Percentiles rank a stretch among this genome's conserved stretches.
These are phyloP conservation scores for Fusarium ambrosium DNA, from an alignment of 2,329 filamentous ascomycete species.

Conservation along the genomic window DNA sequence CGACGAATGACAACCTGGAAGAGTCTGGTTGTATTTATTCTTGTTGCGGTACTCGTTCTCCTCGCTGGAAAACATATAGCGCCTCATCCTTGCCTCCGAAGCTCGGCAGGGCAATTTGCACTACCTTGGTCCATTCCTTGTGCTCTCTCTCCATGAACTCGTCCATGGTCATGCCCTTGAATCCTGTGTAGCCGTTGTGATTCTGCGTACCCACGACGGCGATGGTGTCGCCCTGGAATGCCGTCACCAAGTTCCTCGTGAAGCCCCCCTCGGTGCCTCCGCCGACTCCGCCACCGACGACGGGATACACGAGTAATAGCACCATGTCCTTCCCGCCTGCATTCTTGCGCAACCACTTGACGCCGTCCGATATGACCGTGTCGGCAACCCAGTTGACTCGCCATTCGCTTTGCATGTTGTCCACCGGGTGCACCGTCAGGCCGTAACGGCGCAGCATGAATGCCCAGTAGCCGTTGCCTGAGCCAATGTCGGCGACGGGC, in stretches of 20 bases:
- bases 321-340: slow-evolving; percentile 67
- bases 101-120: slow-evolving; percentile 77
- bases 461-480: slow-evolving; percentile 82
- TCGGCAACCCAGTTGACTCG: slow-evolving; percentile 77
- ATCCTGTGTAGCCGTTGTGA: slow-evolving; percentile 79
- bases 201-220: slow-evolving; percentile 84
- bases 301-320: slow-evolving; percentile 79
- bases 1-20: not conserved
- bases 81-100: slow-evolving; percentile 85
- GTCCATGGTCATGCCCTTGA: slow-evolving; percentile 73
- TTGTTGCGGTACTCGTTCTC: slow-evolving; percentile 53
- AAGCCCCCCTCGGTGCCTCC: slow-evolving; percentile 75
- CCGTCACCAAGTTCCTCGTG: slow-evolving; percentile 71
- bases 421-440: slow-evolving; percentile 69
- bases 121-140: slow-evolving; percentile 68
- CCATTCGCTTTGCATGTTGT: slow-evolving; percentile 77
- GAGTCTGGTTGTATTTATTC: slow-evolving; percentile 13
- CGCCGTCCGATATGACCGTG: slow-evolving; percentile 73
- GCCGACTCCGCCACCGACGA: slow-evolving; percentile 74
- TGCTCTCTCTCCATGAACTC: slow-evolving; percentile 74
- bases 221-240: slow-evolving; percentile 73
- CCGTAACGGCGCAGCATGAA: slow-evolving; percentile 75
- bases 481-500: slow-evolving; percentile 75
- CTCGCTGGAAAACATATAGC: slow-evolving; percentile 74
- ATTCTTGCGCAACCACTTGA: slow-evolving; percentile 66